Conservation (phyloP, 2,329 filamentous ascomycete species). For the Penicillium sp. region DNA sequence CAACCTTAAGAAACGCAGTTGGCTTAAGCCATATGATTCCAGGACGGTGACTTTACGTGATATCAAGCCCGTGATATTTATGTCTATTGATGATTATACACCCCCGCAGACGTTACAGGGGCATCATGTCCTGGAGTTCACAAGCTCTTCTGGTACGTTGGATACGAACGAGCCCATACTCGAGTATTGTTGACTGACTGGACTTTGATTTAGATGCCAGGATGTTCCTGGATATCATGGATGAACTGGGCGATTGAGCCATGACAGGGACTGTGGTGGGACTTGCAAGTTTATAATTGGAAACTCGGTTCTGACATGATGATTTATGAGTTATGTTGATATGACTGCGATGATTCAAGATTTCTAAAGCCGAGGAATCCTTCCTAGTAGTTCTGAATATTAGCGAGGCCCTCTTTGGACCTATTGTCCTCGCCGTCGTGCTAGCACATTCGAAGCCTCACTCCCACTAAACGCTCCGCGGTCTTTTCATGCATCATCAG, state of each 20-base stretch:
- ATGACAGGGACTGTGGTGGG: background rate
- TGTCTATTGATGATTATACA: conserved; percentile 47
- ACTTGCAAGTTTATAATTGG: background rate
- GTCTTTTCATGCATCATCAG: background rate
- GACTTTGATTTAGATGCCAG: conserved; percentile 36
- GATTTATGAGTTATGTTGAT: conserved; percentile 23
- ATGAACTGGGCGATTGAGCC: conserved; percentile 22
- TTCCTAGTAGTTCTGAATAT: background rate
- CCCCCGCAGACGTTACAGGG: conserved; percentile 38
- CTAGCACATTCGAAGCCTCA: background rate
- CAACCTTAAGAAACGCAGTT: conserved; percentile 46
- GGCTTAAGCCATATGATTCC: conserved; percentile 46
- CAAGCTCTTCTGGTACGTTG: conserved; percentile 29
- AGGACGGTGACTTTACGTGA: conserved; percentile 50
- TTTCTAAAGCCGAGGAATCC: conserved; percentile 12
- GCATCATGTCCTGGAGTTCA: conserved; percentile 43
- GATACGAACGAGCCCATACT: background rate
- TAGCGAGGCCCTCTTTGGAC: background rate
- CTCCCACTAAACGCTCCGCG: background rate
- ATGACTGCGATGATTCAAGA: conserved; percentile 23
- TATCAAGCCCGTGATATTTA: conserved; percentile 54
- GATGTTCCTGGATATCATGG: conserved; percentile 36
- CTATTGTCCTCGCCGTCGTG: background rate
- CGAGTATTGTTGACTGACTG: conserved; percentile 4
- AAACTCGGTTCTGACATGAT: conserved; percentile 8